Conservation (phyloP, 2,329 filamentous ascomycete species). For the Furcasterigmium sp. region DNA sequence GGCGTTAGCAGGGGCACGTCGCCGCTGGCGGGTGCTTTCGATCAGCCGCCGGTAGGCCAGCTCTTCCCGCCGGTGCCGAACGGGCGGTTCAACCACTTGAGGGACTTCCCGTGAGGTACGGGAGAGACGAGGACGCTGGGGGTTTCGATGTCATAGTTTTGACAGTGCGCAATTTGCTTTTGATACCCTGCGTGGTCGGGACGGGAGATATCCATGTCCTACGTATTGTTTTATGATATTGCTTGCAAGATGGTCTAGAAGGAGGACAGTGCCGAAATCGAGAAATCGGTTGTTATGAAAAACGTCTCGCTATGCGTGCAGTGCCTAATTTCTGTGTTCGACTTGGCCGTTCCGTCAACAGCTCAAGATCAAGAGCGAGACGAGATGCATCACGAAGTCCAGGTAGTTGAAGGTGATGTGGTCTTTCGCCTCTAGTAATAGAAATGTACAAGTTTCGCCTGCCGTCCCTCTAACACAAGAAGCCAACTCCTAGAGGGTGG, state of each 20-base stretch:
- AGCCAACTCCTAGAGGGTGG: neutral
- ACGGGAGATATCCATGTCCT: neutral
- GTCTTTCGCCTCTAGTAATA: slow-evolving; percentile 1
- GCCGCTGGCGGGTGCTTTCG: slow-evolving; percentile 28
- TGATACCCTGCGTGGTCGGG: slow-evolving; percentile 6
- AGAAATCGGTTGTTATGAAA: no score
- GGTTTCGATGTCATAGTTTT: no score
- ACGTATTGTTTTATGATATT: neutral
- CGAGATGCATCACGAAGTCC: no score
- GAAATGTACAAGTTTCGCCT: slow-evolving; percentile 1
- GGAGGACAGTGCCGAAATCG: no score
- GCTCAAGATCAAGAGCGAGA: no score
- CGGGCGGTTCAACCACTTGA: slow-evolving; percentile 37
- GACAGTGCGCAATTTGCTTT: no score
- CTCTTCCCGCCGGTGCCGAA: slow-evolving; percentile 33
- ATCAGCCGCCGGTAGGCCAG: slow-evolving; percentile 29
- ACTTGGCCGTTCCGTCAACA: no score
- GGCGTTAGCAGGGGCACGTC: slow-evolving; percentile 43
- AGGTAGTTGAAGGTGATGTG: slow-evolving; percentile 1
- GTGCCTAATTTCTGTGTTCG: no score
- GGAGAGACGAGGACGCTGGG: neutral
- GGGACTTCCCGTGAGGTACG: slow-evolving; percentile 24
- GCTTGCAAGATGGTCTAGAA: no score
- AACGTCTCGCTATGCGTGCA: no score
- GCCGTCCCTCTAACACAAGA: slow-evolving; percentile 1